These are phyloP conservation scores for Calocera cornea DNA, from an alignment of 768 basidiomycete species.

Conservation along the genomic window DNA sequence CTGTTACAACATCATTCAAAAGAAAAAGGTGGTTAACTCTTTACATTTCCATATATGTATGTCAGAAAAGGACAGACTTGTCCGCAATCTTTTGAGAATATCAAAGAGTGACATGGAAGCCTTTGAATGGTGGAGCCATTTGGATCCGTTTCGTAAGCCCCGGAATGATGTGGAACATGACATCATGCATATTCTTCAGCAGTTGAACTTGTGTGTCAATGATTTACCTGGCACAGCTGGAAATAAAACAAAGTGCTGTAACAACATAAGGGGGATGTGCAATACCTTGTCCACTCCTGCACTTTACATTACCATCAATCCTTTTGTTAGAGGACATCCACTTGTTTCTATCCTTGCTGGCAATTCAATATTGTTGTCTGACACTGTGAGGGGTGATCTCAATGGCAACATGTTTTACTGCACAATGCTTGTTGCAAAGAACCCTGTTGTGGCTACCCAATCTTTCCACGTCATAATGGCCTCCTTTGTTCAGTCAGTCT, in stretches of 20 bases:
- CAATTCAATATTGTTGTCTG: slow-evolving; percentile 23
- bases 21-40: slow-evolving; percentile 22
- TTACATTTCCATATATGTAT: slow-evolving; percentile 24
- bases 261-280: slow-evolving; percentile 29
- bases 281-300: slow-evolving; percentile 26
- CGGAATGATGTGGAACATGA: slow-evolving; percentile 20
- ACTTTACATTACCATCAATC: slow-evolving; percentile 37
- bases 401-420: slow-evolving; percentile 25
- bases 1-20: slow-evolving; percentile 32
- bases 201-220: slow-evolving; percentile 15
- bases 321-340: slow-evolving; percentile 32
- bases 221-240: slow-evolving; percentile 23
- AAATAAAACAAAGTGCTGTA: slow-evolving; percentile 21
- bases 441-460: slow-evolving; percentile 28
- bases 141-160: slow-evolving; percentile 15
- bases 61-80: slow-evolving; percentile 20
- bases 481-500: slow-evolving; percentile 22
- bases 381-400: slow-evolving; percentile 17
- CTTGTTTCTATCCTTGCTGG: slow-evolving; percentile 31
- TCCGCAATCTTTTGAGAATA: slow-evolving; percentile 18
- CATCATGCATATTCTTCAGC: slow-evolving; percentile 19
- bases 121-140: slow-evolving; percentile 18
- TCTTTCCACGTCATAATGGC: slow-evolving; percentile 34
- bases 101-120: slow-evolving; percentile 18
- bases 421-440: slow-evolving; percentile 25